Evolutionary conservation across 345 rosid genomes (phyloP), one percentile per base, ranked within the genome.

Genomic region (Brassica incana): DNA sequence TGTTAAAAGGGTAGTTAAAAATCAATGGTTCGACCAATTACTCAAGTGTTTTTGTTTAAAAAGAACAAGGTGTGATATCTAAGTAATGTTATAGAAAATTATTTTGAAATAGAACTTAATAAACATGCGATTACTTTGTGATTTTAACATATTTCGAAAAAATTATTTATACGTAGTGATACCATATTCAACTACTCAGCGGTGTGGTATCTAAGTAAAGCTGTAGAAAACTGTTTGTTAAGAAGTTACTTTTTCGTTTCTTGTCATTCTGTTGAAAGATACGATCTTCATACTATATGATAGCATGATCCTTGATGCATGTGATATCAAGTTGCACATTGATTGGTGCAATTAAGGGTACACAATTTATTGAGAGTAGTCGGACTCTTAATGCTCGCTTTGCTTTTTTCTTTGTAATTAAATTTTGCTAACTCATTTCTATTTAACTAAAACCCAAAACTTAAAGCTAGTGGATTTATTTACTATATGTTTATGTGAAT

Each of bases 261-360:
- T 50, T 54, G 25, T 54, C 68, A 8, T 40, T 77, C 50, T 48
- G 75, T 69, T 77, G 50, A 48, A 70, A 48, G 65, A 77, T 70
- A 70, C 70, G 75, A 77, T 77, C 75, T 69, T 63, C 65, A 70
- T 15, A 62, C 8, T 59, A 59, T 11, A 69, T 77, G 64, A 62
- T 69, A 50, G 75, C 71, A 77, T 61, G 80, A 71, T 70, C 65
- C 71, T 70, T 77, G 71, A 77, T 70, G 65, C 80, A 77, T 77
- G 80, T 63, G 80, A 77, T 70, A 23, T 70, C 56, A 77, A 77
- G 80, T 77, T 77, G 76, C 40, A 70, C 80, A 77, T 77, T 77
- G 58, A 71, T 71, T 77, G 76, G 69, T 61, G 67, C 73, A 76
- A 68, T 76, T 76, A 76, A 77, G 80, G 74, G 50, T 45, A 69